These are phyloP conservation scores for Taphrina sp. DNA, from an alignment of 1,139 yeast species.

Conservation along the genomic window DNA sequence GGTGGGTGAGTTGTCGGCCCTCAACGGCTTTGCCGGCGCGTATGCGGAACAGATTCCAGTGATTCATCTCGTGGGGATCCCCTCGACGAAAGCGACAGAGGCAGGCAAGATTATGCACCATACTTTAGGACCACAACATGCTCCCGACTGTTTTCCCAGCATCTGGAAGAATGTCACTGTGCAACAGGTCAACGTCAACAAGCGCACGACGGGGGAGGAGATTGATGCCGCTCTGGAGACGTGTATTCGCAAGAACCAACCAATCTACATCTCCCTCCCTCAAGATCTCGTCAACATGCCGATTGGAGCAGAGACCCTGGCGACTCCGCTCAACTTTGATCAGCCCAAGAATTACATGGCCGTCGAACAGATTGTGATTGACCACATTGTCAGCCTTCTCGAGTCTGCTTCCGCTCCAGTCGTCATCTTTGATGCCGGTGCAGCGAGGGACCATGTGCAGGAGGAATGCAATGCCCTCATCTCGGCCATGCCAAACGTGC, in stretches of 20 bases:
- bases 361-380: conserved; percentile 55
- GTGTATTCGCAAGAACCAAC: conserved; percentile 60
- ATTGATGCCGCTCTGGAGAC: conserved; percentile 56
- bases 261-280: conserved; percentile 78
- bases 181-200: conserved; percentile 42
- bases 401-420: conserved; percentile 19
- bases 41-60: conserved; percentile 76
- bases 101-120: conserved; percentile 57
- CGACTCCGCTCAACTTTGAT: conserved; percentile 47
- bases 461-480: conserved; percentile 52
- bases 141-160: conserved; percentile 2
- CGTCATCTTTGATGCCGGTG: conserved; percentile 65
- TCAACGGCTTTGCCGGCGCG: conserved; percentile 81
- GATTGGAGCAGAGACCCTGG: conserved; percentile 39
- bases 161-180: conserved; percentile 58
- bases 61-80: conserved; percentile 79
- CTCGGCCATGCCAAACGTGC: conserved; percentile 46
- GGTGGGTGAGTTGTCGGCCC: conserved; percentile 68
- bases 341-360: conserved; percentile 54
- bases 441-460: conserved; percentile 55
- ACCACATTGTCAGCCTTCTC: conserved; percentile 17
- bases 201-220: conserved; percentile 59
- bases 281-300: conserved; percentile 45
- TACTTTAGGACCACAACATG: conserved; percentile 48
- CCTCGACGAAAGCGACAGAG: conserved; percentile 52